Base-by-base conservation (phyloP, 1,284 basidiomycete species). In the Leucoagaricus sp. region DNA sequence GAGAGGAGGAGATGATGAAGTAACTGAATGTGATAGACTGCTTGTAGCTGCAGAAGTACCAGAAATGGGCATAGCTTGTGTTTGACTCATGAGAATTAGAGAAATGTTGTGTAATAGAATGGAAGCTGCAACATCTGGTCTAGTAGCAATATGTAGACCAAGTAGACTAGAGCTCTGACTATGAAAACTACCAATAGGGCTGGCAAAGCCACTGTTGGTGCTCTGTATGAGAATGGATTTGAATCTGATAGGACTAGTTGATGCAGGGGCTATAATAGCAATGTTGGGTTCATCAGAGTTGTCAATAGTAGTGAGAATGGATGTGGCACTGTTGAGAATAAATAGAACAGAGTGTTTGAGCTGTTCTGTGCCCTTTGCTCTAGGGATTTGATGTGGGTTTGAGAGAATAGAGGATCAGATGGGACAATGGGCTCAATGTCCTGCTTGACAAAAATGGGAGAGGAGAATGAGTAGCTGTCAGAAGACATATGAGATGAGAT, bases 361-460 rank as follows among this genome's bases (percentile, higher is more conserved):
- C 21, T 84, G 79, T 61, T 90, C 89, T 0, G 87, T 86, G 44
- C 77, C 76, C 67, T 86, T 86, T 28, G 84, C 82, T 38, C 89
- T 80, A 0, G 89, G 81, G 45, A 85, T 88, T 34, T 85, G 81
- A 66, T 91, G 89, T 0, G 89, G 86, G 66, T 84, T 9, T 78
- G 80, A 59, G 66, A 66, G 53, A 79, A 71, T 0, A 79, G 71
- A 0, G 82, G 80, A 1, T 81, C 78, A 0, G 83, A 76, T 57
- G 73, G 69, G 40, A 83, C 67, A 49, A 88, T 71, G 21, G 86
- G 83, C 63, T 91, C 89, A 61, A 92, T 90, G 66, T 92, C 89
- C 44, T 89, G 84, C 69, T 91, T n/a, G n/a, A n/a, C 89, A 58
- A 92, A 92, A 55, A 91, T 92, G 47, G 89, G 89, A 1, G 87